These are phyloP conservation scores for Fusarium keratoplasticum DNA, from an alignment of 2,329 filamentous ascomycete species.

Conservation along the genomic window DNA sequence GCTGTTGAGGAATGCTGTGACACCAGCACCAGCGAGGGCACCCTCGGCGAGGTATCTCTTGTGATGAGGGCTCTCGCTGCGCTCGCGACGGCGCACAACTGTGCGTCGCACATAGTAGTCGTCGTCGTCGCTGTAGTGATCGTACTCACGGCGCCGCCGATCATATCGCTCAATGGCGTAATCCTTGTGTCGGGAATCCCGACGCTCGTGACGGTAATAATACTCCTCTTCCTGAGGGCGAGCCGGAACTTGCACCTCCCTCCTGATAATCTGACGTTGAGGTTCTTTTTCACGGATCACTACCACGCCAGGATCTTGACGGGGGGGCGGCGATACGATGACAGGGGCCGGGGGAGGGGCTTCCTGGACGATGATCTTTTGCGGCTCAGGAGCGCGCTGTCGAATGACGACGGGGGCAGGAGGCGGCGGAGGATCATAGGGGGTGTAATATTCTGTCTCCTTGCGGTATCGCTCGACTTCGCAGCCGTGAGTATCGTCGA, in stretches of 20 bases:
- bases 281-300: constrained; percentile 58
- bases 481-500: constrained; percentile 57
- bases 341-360: constrained; percentile 64
- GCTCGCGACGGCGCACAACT: constrained; percentile 62
- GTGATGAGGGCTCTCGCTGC: constrained; percentile 64
- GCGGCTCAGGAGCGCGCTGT: constrained; percentile 64
- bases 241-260: not conserved
- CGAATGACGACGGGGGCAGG: constrained; percentile 66
- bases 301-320: constrained; percentile 58
- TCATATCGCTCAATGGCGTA: constrained; percentile 53
- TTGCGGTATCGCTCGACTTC: constrained; percentile 70
- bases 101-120: constrained; percentile 60
- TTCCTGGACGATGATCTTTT: constrained; percentile 71
- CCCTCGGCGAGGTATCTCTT: constrained; percentile 72
- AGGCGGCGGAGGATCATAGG: constrained; percentile 59
- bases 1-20: constrained; percentile 68
- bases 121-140: constrained; percentile 60
- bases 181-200: constrained; percentile 54
- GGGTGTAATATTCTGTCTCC: constrained; percentile 72
- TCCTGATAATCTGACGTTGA: constrained; percentile 36
- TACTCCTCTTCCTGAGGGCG: constrained; percentile 59
- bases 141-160: constrained; percentile 55
- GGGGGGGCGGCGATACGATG: constrained; percentile 57
- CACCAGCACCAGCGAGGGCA: constrained; percentile 72
- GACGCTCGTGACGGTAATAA: constrained; percentile 62